Base-by-base conservation (phyloP, 495 filamentous ascomycete genomes). In the Hypomontagnella monticulosa region DNA sequence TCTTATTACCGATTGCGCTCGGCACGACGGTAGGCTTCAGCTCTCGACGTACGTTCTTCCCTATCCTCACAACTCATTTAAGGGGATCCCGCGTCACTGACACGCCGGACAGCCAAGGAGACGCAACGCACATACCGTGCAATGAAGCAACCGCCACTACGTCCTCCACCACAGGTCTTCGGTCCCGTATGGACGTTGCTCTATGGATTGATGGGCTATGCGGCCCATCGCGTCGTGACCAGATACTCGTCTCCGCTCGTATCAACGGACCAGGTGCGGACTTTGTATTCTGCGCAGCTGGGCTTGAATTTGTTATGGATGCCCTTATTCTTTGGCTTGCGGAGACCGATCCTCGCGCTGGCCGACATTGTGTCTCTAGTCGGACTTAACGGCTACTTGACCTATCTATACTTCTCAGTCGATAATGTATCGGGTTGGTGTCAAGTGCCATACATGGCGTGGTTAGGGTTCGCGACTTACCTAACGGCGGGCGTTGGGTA, bases 201-300 rank as follows among this genome's bases (percentile, higher is more conserved):
- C 10, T 98, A 97, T 76, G 90, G 86, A 4, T 71, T 89, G 40
- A 97, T 97, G 92, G 95, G 94, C 37, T 97, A 92, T 74, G 87
- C 92, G 3, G 86, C 91, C 23, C 87, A 97, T 76, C 89, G 89
- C 18, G 83, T 80, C 32, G 73, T 82, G 11, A 80, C 73, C 9
- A 74, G 54, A 27, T 69, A 61, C 33, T 33, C 67, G 37, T 50
- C 69, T 27, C 53, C 75, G 32, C 61, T 77, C 10, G 67, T 67
- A 62, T 63, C 68, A 1, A 52, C 73, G 8, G 72, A 73, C 38
- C 54, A 53, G 9, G 62, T 73, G 42, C 69, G 71, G 34, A 90
- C 88, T 0, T 82, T 96, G 12, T 97, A 96, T 80, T 90, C 89
- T 4, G 85, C 89, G 43, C 93, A 97, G 72, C 88, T 97, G 7